Percentiles rank a stretch among this genome's conserved stretches.
phyloP scores from a whole-genome alignment of 2,329 filamentous ascomycete genomes.

The Fusarium nanum region DNA sequence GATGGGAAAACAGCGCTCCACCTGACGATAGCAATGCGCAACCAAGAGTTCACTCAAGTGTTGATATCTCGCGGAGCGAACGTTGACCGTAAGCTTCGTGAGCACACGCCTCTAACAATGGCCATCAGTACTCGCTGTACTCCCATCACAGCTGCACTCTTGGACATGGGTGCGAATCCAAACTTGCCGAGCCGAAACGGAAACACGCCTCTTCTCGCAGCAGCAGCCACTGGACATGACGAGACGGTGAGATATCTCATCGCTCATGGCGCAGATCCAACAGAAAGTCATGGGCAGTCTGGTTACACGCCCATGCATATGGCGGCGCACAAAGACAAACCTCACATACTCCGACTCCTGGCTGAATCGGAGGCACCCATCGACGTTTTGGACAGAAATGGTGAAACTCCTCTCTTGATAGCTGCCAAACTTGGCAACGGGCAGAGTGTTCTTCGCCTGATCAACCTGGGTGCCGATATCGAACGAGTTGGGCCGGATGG shows the following conservation, averaged over 20 bases:
- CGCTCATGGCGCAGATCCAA: conserved; percentile 43
- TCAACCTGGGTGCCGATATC: conserved; percentile 44
- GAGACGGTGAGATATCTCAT: conserved; percentile 47
- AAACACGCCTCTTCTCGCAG: conserved; percentile 45
- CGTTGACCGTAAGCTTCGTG: conserved; percentile 42
- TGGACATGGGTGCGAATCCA: conserved; percentile 45
- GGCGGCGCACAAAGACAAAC: conserved; percentile 46
- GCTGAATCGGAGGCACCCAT: conserved; percentile 40
- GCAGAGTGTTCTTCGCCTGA: conserved; percentile 39
- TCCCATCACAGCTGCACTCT: conserved; percentile 43
- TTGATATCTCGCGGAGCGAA: conserved; percentile 46
- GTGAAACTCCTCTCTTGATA: conserved; percentile 46
- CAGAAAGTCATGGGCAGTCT: conserved; percentile 37
- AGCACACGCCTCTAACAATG: conserved; percentile 46
- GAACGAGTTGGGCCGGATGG: conserved; percentile 45
- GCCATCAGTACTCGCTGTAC: conserved; percentile 45
- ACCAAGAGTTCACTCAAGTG: conserved; percentile 45
- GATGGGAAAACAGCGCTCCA: conserved; percentile 47
- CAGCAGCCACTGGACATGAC: conserved; percentile 45
- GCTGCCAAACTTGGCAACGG: conserved; percentile 46
- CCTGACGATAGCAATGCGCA: conserved; percentile 44
- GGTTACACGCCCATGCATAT: conserved; percentile 47
- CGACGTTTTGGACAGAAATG: conserved; percentile 39
- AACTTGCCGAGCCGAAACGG: conserved; percentile 44
- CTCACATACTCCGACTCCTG: conserved; percentile 40